Evolutionary conservation across 495 filamentous ascomycete species (phyloP).

Genomic region (Neurospora sp.): DNA sequence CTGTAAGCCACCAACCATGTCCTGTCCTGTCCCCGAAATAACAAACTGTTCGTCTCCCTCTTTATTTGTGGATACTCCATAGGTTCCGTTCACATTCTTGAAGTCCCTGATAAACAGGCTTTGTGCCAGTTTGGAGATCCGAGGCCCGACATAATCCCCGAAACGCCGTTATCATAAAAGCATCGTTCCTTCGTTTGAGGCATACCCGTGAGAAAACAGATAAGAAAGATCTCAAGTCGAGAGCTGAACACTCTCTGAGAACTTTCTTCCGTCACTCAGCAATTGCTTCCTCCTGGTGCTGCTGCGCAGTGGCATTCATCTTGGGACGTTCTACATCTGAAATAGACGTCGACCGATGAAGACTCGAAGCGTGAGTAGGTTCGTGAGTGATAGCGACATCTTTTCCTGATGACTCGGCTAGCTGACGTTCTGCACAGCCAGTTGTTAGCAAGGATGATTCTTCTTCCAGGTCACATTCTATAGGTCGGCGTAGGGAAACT

Average conservation of each 20-base stretch:
- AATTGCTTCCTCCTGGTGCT: neutral
- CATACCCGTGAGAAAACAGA: neutral
- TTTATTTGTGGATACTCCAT: neutral
- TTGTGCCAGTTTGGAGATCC: neutral
- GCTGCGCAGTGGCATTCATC: neutral
- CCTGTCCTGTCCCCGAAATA: neutral
- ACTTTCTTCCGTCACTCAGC: neutral
- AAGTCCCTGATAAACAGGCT: neutral
- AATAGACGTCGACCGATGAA: slow-evolving; percentile 2
- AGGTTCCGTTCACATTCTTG: neutral
- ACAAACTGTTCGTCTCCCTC: neutral
- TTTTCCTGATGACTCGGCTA: neutral
- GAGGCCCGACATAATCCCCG: neutral
- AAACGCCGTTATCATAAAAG: neutral
- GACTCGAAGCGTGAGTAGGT: slow-evolving; percentile 1
- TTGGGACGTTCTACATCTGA: neutral
- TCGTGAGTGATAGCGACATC: neutral
- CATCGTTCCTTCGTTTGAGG: neutral
- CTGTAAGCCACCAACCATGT: neutral
- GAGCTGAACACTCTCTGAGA: neutral
- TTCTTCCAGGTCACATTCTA: neutral
- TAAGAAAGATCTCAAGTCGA: neutral
- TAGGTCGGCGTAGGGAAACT: slow-evolving; percentile 6
- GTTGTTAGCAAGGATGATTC: neutral
- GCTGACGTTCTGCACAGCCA: neutral